phyloP scores from a whole-genome alignment of 371 early-diverging fungal species.

The Phascolomyces articulosus region DNA sequence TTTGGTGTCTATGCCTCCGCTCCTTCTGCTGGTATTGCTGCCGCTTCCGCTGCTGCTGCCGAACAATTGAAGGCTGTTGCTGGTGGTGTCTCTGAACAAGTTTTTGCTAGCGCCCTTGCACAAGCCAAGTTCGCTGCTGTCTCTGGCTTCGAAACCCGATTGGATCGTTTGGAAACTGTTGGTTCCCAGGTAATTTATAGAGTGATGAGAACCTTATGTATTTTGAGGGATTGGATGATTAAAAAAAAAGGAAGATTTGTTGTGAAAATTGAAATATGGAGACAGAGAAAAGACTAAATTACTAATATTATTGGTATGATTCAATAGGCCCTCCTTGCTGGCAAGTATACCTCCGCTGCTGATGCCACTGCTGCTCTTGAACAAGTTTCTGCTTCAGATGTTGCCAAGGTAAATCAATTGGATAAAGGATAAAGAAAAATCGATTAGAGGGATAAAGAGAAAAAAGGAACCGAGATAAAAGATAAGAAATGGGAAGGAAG shows the following conservation, averaged over 20 bases:
- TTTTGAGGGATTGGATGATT: too few species aligned
- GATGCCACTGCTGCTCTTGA: constrained; percentile 60
- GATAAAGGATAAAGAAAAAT: not conserved
- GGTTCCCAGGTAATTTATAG: constrained; percentile 46
- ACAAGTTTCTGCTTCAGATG: constrained; percentile 66
- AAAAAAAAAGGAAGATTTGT: too few species aligned
- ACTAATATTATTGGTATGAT: not conserved
- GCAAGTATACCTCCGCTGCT: constrained; percentile 50
- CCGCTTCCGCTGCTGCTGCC: constrained; percentile 70
- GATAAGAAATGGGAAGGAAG: not conserved
- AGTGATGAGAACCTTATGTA: not conserved
- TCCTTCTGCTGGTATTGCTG: constrained; percentile 59
- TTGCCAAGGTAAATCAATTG: constrained; percentile 52
- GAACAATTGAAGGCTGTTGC: constrained; percentile 71
- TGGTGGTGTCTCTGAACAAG: constrained; percentile 62
- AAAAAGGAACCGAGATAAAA: too few species aligned
- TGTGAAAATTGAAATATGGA: not conserved
- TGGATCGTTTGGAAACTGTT: constrained; percentile 52
- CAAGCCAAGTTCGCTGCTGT: constrained; percentile 84
- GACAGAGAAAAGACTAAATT: too few species aligned
- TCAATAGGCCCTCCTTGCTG: constrained; percentile 44
- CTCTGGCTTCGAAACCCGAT: constrained; percentile 62
- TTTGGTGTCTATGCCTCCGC: constrained; percentile 84
- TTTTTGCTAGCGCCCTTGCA: constrained; percentile 81
- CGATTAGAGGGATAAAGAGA: too few species aligned